Evolutionary conservation across 495 filamentous ascomycete genomes (phyloP).

Genomic region (Aspergillus incahuasiensis): DNA sequence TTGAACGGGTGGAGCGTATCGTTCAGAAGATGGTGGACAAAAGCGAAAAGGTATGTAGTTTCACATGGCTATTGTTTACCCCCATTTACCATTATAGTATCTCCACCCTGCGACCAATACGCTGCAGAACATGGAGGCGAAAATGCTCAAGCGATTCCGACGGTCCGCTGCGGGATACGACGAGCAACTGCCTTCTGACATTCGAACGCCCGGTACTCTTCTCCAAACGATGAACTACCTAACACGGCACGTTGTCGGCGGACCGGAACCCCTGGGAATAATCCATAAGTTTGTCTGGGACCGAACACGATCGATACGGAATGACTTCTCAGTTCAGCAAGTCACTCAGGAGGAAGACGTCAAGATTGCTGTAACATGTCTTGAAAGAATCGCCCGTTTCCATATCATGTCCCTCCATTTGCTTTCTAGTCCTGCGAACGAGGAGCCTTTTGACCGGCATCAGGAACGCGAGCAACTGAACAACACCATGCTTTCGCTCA

Average conservation of each 20-base stretch:
- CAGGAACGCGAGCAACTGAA: conserved; percentile 93
- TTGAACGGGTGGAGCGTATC: conserved; percentile 76
- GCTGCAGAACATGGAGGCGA: conserved; percentile 44
- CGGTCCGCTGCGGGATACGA: conserved; percentile 91
- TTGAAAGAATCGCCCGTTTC: conserved; percentile 86
- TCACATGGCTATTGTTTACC: neutral
- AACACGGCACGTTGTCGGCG: conserved; percentile 65
- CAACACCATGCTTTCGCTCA: conserved; percentile 79
- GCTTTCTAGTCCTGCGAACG: conserved; percentile 59
- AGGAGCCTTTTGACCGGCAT: conserved; percentile 74
- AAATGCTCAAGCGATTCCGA: conserved; percentile 82
- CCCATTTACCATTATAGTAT: conserved; percentile 24
- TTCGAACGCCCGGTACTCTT: conserved; percentile 73
- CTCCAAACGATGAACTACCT: conserved; percentile 79
- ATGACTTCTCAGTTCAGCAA: conserved; percentile 90
- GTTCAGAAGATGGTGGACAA: conserved; percentile 61
- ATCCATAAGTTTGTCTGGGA: conserved; percentile 93
- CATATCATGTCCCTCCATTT: conserved; percentile 86
- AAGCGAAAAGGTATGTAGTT: conserved; percentile 49
- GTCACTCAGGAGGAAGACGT: conserved; percentile 63
- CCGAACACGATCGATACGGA: conserved; percentile 82
- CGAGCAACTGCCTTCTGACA: conserved; percentile 85
- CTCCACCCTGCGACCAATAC: conserved; percentile 33
- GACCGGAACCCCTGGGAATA: conserved; percentile 56
- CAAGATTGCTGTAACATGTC: conserved; percentile 67